These are phyloP conservation scores for Schizochytrium sp. DNA, from an alignment of 108 stramenopile genomes.

Conservation along the genomic window DNA sequence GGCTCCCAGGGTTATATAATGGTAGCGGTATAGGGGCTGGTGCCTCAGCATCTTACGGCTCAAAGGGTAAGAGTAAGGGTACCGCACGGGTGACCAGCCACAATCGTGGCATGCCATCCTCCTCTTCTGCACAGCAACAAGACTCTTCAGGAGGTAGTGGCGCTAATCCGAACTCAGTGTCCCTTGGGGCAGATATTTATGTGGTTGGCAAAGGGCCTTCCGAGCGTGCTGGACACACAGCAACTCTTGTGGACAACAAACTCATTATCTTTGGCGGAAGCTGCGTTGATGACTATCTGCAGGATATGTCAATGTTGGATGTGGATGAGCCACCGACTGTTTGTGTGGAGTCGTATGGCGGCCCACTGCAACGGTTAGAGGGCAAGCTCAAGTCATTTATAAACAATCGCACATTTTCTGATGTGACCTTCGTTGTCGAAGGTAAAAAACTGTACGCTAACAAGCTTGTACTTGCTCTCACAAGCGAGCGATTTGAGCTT, in stretches of 20 bases:
- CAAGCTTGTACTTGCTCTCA: slow-evolving; percentile 85
- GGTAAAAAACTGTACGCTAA: slow-evolving; percentile 85
- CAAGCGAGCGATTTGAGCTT: slow-evolving; percentile 89
- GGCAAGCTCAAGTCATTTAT: slow-evolving; percentile 82
- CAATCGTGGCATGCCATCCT: not conserved
- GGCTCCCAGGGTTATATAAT: no score
- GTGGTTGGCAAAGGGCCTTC: slow-evolving; percentile 84
- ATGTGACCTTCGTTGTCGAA: slow-evolving; percentile 91
- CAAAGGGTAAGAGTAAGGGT: no score
- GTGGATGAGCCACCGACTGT: slow-evolving; percentile 86
- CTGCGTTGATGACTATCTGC: slow-evolving; percentile 77
- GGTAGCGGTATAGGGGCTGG: no score
- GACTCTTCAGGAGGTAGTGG: not conserved
- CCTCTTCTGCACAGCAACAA: not conserved
- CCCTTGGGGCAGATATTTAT: slow-evolving; percentile 68
- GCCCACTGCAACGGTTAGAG: slow-evolving; percentile 79
- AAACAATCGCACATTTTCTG: slow-evolving; percentile 87
- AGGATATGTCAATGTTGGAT: slow-evolving; percentile 88
- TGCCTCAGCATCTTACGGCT: no score
- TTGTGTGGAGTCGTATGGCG: slow-evolving; percentile 76
- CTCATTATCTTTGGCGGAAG: slow-evolving; percentile 68
- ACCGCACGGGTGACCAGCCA: no score
- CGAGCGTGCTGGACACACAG: slow-evolving; percentile 90
- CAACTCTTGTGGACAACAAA: slow-evolving; percentile 86
- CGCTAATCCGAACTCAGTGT: slow-evolving; percentile 81